Evolutionary conservation across 768 basidiomycete genomes (phyloP), one percentile per base, ranked within the genome.

Genomic region (Suillus cothurnatus): DNA sequence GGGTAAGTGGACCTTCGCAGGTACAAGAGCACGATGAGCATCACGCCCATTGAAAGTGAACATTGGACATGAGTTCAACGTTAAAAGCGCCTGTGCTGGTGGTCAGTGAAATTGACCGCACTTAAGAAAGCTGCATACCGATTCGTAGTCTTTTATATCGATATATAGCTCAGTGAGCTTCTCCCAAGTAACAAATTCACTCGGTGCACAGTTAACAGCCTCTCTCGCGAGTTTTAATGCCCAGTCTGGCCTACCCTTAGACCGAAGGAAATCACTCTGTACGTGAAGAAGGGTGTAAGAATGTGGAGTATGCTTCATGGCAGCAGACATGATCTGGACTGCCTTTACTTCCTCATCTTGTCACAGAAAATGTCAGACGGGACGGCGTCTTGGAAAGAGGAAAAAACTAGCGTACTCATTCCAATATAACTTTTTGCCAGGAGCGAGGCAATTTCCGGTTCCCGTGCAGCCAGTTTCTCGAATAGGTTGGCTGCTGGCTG

Each of bases 61-160:
- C 97, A 99, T 99, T 3, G 97, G 96, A 80, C 97, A 98, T n/a
- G 96, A 98, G 74, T 98, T 98, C 58, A 98, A 86, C 1, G 97
- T 97, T 49, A 98, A 82, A 17, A 99, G 81, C 0, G 95, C 95
- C 83, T 83, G 56, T 9, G 17, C 15, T 34, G 32, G 28, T 50
- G 59, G 19, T 47, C 26, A 62, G 57, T 55, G 15, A 49, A 31
- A 45, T 36, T 55, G 26, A 57, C 36, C 21, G 43, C 4, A 45
- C 28, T 34, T 12, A 28, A 38, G 8, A n/a, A 12, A 15, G 19
- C 34, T 39, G 63, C 66, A 32, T 62, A 81, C 81, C 62, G 91
- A 90, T 72, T 97, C 94, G 74, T 85, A 98, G 74, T 94, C 88
- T 32, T 89, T 88, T 53, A 92, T 79, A 66, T 98, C 96, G 56